phyloP scores from a whole-genome alignment of 805 yeast species.

The Candida yuanshanica region DNA sequence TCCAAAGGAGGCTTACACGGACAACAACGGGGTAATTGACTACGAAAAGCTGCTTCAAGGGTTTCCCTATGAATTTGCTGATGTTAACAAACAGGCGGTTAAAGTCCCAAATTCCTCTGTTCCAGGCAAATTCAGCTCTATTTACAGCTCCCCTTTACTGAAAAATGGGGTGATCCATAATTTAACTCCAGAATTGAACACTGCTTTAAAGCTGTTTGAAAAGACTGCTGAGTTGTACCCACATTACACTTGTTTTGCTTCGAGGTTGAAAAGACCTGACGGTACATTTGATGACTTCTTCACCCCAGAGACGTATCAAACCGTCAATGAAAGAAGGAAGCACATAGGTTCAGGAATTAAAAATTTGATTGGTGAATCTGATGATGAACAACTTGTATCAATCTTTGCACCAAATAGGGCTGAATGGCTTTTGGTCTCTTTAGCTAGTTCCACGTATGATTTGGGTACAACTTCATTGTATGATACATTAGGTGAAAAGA shows the following conservation, averaged over 20 bases:
- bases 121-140: constrained; percentile 6
- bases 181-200: constrained; percentile 4
- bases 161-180: constrained; percentile 1
- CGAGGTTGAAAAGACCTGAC: constrained; percentile 24
- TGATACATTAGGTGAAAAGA: constrained; percentile 9
- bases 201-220: constrained; percentile 11
- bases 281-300: constrained; percentile 36
- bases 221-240: constrained; percentile 19
- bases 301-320: constrained; percentile 34
- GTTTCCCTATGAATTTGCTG: neutral
- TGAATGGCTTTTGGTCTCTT: constrained; percentile 70
- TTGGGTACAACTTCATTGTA: constrained; percentile 7
- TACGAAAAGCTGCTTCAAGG: neutral
- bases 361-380: constrained; percentile 21
- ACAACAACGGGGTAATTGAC: neutral
- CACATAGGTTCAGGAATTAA: constrained; percentile 50
- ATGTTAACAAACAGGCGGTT: constrained; percentile 5
- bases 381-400: constrained; percentile 42
- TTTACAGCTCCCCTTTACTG: constrained; percentile 5
- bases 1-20: neutral
- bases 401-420: constrained; percentile 50
- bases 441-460: constrained; percentile 32
- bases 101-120: constrained; percentile 4
- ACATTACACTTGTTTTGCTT: constrained; percentile 31
- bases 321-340: constrained; percentile 35